These are phyloP conservation scores for Penicillium hordei DNA, from an alignment of 2,329 filamentous ascomycete genomes.

Conservation along the genomic window DNA sequence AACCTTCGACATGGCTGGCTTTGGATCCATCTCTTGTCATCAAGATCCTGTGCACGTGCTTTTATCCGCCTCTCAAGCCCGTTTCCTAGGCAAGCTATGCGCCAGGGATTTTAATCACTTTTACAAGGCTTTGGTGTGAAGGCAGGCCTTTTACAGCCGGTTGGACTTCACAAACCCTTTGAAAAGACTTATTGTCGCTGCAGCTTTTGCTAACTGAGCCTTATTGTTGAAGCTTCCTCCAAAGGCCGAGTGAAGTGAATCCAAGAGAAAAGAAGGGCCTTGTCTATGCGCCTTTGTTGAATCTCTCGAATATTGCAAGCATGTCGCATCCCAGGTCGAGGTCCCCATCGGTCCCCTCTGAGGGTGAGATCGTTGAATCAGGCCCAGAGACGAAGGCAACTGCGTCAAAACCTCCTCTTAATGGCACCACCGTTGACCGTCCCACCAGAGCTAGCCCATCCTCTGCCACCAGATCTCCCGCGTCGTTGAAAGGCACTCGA, in stretches of 20 bases:
- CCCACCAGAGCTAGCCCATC: slow-evolving; percentile 71
- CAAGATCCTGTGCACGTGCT: neutral
- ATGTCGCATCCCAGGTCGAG: slow-evolving; percentile 52
- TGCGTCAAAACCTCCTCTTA: slow-evolving; percentile 71
- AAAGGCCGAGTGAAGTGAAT: slow-evolving; percentile 18
- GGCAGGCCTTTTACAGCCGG: slow-evolving; percentile 39
- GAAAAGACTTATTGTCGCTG: slow-evolving; percentile 24
- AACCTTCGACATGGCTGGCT: neutral
- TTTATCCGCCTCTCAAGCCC: neutral
- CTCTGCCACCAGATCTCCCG: slow-evolving; percentile 49
- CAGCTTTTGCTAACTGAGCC: slow-evolving; percentile 41
- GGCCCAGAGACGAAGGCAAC: slow-evolving; percentile 78
- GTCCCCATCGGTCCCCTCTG: slow-evolving; percentile 68
- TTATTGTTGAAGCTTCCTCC: slow-evolving; percentile 29
- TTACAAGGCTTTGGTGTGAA: slow-evolving; percentile 33
- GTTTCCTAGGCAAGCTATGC: slow-evolving; percentile 11
- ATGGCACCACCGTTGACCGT: slow-evolving; percentile 87
- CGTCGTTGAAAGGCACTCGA: slow-evolving; percentile 50
- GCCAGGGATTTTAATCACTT: slow-evolving; percentile 19
- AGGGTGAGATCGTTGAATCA: slow-evolving; percentile 82
- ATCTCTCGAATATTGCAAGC: slow-evolving; percentile 20
- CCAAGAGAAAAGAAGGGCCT: slow-evolving; percentile 1
- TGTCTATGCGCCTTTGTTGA: neutral
- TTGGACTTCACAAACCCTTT: slow-evolving; percentile 44
- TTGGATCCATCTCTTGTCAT: slow-evolving; percentile 14